Evolutionary conservation across 176 grass and related monocot species (phyloP).

Genomic region (barley (Hordeum vulgare)): MorexV3_pseudomolecules_assembly NC_058520.1:21714094-21714593

Average conservation of each 20-base stretch:
- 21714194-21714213: not conserved
- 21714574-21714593: too few relatives aligned
- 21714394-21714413: constrained; percentile 92
- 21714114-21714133: not conserved
- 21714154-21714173: constrained; percentile 4
- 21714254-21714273: not conserved
- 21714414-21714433: constrained; percentile 88
- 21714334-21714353: constrained; percentile 58
- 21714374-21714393: constrained; percentile 86
- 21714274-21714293: constrained; percentile 2
- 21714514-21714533: too few relatives aligned
- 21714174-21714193: not conserved
- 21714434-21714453: constrained; percentile 71
- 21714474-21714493: constrained; percentile 55
- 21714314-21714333: constrained; percentile 9
- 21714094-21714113: not conserved
- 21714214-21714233: not conserved
- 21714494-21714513: constrained; percentile 80
- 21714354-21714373: constrained; percentile 81
- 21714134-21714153: not conserved
- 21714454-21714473: constrained; percentile 86
- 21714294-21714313: not conserved
- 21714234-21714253: constrained; percentile 15
- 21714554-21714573: too few relatives aligned
- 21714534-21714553: too few relatives aligned